Evolutionary conservation across 345 rosid genomes (phyloP).

Genomic region (Euphorbia pulcherrima): DNA sequence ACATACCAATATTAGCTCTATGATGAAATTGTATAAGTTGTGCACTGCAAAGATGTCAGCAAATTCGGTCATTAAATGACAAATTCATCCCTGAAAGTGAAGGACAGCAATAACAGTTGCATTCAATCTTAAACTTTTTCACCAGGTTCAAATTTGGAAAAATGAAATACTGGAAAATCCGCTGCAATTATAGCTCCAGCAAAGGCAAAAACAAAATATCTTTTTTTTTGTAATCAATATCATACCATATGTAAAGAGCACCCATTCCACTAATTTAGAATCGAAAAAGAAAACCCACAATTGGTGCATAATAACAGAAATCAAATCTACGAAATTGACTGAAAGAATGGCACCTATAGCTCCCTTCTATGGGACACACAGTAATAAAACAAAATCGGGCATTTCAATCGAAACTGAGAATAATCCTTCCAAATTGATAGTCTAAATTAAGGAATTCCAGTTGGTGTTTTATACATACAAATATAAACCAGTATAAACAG

Average conservation of each 20-base stretch:
- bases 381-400: not conserved
- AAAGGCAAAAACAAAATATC: too few relatives aligned
- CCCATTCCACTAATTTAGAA: not conserved
- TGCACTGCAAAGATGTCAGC: too few relatives aligned
- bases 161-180: not conserved
- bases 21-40: too few relatives aligned
- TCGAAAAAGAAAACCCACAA: not conserved
- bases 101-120: not conserved
- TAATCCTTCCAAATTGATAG: too few relatives aligned
- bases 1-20: too few relatives aligned
- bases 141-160: not conserved
- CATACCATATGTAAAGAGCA: not conserved
- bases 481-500: too few relatives aligned
- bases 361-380: too few relatives aligned
- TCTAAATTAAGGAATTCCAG: not conserved
- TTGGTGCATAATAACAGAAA: too few relatives aligned
- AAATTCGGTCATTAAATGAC: too few relatives aligned
- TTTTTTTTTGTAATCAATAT: not conserved
- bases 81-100: not conserved
- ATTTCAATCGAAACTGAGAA: not conserved
- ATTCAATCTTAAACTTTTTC: not conserved
- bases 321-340: not conserved
- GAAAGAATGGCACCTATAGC: not conserved
- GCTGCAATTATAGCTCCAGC: not conserved
- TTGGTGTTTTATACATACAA: not conserved